phyloP scores from a whole-genome alignment of 192 early-diverging fungal genomes.

The Rhizophagus prolifer region DNA sequence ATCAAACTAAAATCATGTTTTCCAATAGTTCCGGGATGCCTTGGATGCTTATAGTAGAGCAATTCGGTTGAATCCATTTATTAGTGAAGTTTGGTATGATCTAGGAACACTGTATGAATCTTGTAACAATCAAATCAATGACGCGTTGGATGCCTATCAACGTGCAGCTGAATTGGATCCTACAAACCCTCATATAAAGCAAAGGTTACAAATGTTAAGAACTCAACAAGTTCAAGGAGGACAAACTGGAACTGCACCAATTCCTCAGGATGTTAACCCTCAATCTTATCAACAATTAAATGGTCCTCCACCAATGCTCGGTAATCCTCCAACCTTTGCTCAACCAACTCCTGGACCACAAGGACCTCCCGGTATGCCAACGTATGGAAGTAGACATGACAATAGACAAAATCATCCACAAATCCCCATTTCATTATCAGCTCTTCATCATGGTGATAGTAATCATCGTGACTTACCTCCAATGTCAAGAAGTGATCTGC shows the following conservation, averaged over 20 bases:
- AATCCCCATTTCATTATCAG: neutral
- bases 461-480: conserved; percentile 25
- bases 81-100: conserved; percentile 98
- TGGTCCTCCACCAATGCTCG: conserved; percentile 19
- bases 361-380: conserved; percentile 24
- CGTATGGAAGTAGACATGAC: conserved; percentile 19
- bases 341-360: conserved; percentile 23
- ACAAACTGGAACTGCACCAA: conserved; percentile 30
- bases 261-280: conserved; percentile 30
- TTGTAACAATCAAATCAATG: conserved; percentile 95
- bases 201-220: conserved; percentile 57
- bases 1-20: neutral
- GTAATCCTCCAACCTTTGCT: conserved; percentile 24
- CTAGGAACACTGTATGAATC: conserved; percentile 95
- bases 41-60: conserved; percentile 96
- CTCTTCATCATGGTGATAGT: conserved; percentile 9
- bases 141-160: conserved; percentile 96
- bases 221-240: conserved; percentile 29
- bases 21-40: conserved; percentile 81
- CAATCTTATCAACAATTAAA: conserved; percentile 27
- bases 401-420: conserved; percentile 2
- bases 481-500: conserved; percentile 1
- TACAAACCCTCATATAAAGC: conserved; percentile 81
- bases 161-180: conserved; percentile 92
- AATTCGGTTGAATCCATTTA: conserved; percentile 88